Evolutionary conservation across 768 basidiomycete species (phyloP), one percentile per base, ranked within the genome.

Genomic region (Amanita muscaria): DNA sequence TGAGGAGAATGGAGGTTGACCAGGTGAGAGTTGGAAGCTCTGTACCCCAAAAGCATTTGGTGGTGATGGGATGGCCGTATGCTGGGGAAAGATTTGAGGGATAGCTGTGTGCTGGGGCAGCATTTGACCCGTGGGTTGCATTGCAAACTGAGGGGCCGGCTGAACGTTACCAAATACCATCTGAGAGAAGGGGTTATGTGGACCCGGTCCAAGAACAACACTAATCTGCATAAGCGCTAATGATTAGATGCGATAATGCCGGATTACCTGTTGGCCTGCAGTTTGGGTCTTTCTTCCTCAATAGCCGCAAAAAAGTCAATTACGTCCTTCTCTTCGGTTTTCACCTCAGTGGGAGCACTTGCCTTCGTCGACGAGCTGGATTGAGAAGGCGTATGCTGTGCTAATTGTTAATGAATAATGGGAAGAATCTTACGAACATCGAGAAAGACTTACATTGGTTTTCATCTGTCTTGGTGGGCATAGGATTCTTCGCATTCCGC

Each of bases 261-360:
- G 4, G 14, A 29, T 21, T 50, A 79, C 81, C 75, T 79, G 55
- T 72, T 70, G 5, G 73, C 71, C 49, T 76, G 72, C 5, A 81
- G 75, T 49, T 79, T 79, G 7, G 79, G 72, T 56, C 88, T 83
- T 45, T 84, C 80, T 43, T 77, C 73, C 59, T 96, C 92, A 52
- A 99, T 94, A 4, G 87, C 76, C 21, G 70, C 64, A 64, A 99
- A 96, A 68, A 99, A 92, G 62, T 98, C 94, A 15, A 77, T 63
- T 44, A 82, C 67, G 24, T 71, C 72, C 46, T 76, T 77, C 49
- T 61, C 69, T n/a, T 61, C 61, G 25, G 62, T 52, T 46, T 55
- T 51, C 3, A 38, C 44, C 32, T 58, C 50, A 12, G 51, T 34
- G 43, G 41, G 5, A 8, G 6, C 32, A 31, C 22, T 47, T 18